A percentile compares a stretch with the other conserved stretches of the same genome.
Conservation (phyloP, 306 rosid genomes). For the Fragaria iinumae region DNA sequence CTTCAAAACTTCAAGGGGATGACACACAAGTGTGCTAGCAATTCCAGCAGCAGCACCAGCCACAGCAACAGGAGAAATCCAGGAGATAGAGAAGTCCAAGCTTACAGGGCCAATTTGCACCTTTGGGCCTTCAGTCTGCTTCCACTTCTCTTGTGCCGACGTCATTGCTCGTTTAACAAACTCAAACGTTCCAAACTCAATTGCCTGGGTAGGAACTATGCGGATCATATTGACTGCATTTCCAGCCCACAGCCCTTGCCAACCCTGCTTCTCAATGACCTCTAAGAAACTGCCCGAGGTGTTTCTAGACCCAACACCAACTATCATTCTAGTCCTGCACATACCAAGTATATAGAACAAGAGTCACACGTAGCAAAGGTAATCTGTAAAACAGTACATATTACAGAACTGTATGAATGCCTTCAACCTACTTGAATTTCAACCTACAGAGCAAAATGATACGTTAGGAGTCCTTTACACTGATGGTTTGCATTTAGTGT, state of each 20-base stretch:
- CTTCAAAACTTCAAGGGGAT: constrained; percentile 98
- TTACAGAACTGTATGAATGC: constrained; percentile 1
- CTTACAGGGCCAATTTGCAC: constrained; percentile 62
- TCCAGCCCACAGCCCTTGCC: constrained; percentile 99
- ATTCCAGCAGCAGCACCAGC: constrained; percentile 98
- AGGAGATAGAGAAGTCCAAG: constrained; percentile 61
- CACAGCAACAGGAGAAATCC: constrained; percentile 93
- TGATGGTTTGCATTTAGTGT: background rate
- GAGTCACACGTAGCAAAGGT: background rate
- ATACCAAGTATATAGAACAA: constrained; percentile 11
- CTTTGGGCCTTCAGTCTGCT: constrained; percentile 45
- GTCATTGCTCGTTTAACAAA: constrained; percentile 68
- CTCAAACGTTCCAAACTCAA: constrained; percentile 89
- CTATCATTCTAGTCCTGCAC: constrained; percentile 95
- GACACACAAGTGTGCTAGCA: constrained; percentile 77
- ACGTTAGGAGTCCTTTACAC: background rate
- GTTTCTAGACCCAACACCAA: constrained; percentile 84
- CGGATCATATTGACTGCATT: constrained; percentile 92
- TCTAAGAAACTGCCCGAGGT: constrained; percentile 76
- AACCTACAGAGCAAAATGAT: background rate
- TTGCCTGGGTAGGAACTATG: constrained; percentile 89
- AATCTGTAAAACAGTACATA: too few species aligned
- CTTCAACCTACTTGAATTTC: too few species aligned
- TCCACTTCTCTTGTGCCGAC: constrained; percentile 69
- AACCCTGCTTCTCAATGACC: constrained; percentile 91